phyloP scores from a whole-genome alignment of 208 protist species.

The Herpetomonas samuelpessoai region DNA sequence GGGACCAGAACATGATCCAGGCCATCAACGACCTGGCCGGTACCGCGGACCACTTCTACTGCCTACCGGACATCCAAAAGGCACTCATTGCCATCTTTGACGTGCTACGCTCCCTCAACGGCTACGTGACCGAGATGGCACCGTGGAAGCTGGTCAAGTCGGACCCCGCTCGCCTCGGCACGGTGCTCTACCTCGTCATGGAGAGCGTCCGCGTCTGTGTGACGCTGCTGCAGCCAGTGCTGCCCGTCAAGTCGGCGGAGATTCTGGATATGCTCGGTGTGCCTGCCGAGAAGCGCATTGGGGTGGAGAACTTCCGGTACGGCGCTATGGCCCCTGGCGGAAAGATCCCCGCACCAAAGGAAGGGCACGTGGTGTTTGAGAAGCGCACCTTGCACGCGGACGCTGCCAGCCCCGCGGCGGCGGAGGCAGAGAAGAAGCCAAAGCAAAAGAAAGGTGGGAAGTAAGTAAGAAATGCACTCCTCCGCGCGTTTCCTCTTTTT shows the following conservation, averaged over 20 bases:
- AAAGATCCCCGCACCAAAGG: slow-evolving; percentile 38
- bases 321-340: slow-evolving; percentile 61
- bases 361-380: slow-evolving; percentile 72
- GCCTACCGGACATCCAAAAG: slow-evolving; percentile 83
- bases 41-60: slow-evolving; percentile 80
- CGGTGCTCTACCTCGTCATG: slow-evolving; percentile 89
- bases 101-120: slow-evolving; percentile 83
- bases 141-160: slow-evolving; percentile 92
- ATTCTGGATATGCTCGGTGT: slow-evolving; percentile 90
- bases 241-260: slow-evolving; percentile 71
- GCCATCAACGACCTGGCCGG: slow-evolving; percentile 61
- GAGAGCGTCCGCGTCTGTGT: slow-evolving; percentile 86
- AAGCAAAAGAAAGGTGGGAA: too few species aligned
- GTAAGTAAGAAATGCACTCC: too few species aligned
- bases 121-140: slow-evolving; percentile 88
- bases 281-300: slow-evolving; percentile 40
- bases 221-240: slow-evolving; percentile 81
- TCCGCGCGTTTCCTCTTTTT: too few species aligned
- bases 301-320: slow-evolving; percentile 59
- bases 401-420: slow-evolving; percentile 7
- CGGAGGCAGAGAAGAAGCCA: too few species aligned
- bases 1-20: slow-evolving; percentile 60
- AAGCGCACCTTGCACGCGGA: slow-evolving; percentile 43
- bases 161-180: slow-evolving; percentile 67
- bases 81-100: slow-evolving; percentile 86